These are phyloP conservation scores for Lyophyllum semitale DNA, from an alignment of 768 basidiomycete species.

Conservation along the genomic window DNA sequence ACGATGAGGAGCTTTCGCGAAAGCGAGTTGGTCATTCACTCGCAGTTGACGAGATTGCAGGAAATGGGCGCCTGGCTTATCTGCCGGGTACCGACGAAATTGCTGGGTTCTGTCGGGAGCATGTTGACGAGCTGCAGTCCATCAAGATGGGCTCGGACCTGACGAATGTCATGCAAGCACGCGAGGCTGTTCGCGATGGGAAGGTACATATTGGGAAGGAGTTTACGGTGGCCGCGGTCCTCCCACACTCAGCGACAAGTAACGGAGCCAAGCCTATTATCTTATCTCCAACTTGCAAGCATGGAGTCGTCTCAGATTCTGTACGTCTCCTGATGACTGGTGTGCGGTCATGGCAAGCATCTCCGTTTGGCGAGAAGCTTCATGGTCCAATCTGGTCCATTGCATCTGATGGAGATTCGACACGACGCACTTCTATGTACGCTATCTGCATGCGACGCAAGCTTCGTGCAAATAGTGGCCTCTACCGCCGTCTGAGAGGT, in stretches of 20 bases:
- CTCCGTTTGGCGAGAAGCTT: constrained; percentile 17
- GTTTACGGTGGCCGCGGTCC: constrained; percentile 25
- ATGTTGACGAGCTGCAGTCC: constrained; percentile 7
- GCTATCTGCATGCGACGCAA: constrained; percentile 21
- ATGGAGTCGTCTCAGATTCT: constrained; percentile 8
- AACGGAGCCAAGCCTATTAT: constrained; percentile 22
- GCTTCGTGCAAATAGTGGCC: constrained; percentile 8
- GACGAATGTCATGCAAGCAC: constrained; percentile 8
- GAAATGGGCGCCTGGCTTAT: constrained; percentile 23
- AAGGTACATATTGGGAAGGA: constrained; percentile 29
- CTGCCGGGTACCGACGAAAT: constrained; percentile 21
- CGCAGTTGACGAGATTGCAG: constrained; percentile 26
- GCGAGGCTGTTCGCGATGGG: constrained; percentile 16
- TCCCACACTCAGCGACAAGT: constrained; percentile 15
- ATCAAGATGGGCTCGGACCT: constrained; percentile 21
- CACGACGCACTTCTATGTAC: constrained; percentile 20
- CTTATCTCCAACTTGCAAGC: constrained; percentile 23
- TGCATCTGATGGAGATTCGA: constrained; percentile 22
- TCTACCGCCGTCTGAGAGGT: constrained; percentile 13
- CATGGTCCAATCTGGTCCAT: constrained; percentile 19
- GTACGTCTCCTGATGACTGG: constrained; percentile 15
- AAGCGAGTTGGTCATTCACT: constrained; percentile 17
- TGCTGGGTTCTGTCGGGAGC: constrained; percentile 30
- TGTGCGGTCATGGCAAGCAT: constrained; percentile 21
- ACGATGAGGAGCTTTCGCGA: neutral